Conservation (phyloP, 768 basidiomycete genomes). For the Cystobasidium tubakii region DNA sequence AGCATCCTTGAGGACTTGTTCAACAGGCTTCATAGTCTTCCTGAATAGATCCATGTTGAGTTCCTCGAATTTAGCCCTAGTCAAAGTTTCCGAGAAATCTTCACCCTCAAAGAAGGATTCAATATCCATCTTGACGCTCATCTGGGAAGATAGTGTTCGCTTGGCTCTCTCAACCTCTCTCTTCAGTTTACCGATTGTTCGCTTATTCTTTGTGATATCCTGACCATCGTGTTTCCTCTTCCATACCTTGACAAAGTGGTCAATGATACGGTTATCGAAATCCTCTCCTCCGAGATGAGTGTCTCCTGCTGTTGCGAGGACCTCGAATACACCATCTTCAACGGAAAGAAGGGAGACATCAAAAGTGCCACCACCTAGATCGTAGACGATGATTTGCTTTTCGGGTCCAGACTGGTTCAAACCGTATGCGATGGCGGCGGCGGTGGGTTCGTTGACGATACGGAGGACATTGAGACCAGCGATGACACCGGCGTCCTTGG, state of each 20-base stretch:
- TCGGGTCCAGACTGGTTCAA: constrained; percentile 84
- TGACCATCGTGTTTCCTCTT: constrained; percentile 80
- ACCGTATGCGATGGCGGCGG: constrained; percentile 95
- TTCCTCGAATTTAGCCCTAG: constrained; percentile 97
- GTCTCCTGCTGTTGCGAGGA: constrained; percentile 84
- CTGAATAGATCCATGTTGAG: constrained; percentile 98
- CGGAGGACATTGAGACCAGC: constrained; percentile 90
- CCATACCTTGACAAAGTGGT: constrained; percentile 80
- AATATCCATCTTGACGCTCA: constrained; percentile 85
- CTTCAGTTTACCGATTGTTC: constrained; percentile 84
- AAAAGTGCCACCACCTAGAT: constrained; percentile 97
- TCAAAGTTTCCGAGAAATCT: constrained; percentile 94
- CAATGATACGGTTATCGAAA: constrained; percentile 88
- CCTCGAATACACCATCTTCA: constrained; percentile 87
- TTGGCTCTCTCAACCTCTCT: constrained; percentile 91
- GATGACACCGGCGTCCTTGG: constrained; percentile 94
- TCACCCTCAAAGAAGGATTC: constrained; percentile 93
- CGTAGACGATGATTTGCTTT: constrained; percentile 93
- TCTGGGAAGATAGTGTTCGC: constrained; percentile 84
- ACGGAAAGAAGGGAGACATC: constrained; percentile 94
- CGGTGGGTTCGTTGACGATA: constrained; percentile 96
- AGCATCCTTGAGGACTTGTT: constrained; percentile 96
- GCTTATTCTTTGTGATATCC: constrained; percentile 59
- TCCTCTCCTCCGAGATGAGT: constrained; percentile 94
- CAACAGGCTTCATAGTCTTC: constrained; percentile 99